Conservation (phyloP, 805 yeast species). For the Kodamaea hsintzibuensis region DNA sequence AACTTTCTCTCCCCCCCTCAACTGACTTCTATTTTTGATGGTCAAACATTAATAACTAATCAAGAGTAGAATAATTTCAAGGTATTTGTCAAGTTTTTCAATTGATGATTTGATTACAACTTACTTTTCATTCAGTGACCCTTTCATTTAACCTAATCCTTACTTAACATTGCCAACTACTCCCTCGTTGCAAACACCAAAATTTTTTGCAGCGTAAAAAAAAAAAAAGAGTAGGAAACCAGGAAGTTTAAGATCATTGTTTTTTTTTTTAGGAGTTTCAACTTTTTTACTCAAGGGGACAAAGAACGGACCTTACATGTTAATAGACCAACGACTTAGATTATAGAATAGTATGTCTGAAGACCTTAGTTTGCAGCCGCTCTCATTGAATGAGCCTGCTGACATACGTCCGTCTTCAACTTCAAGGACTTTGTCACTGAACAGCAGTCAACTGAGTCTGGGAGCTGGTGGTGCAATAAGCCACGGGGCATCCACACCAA, state of each 20-base stretch:
- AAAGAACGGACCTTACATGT: neutral
- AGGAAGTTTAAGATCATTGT: neutral
- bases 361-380: constrained; percentile 4
- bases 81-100: too few species aligned
- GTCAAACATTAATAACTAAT: neutral
- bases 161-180: neutral
- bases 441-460: neutral
- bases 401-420: neutral
- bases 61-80: too few species aligned
- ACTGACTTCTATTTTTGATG: neutral
- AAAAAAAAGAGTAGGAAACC: too few species aligned
- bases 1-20: neutral
- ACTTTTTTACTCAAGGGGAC: neutral
- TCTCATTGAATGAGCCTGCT: constrained; percentile 2
- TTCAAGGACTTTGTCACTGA: neutral
- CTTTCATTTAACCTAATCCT: too few species aligned
- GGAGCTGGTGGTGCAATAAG: neutral
- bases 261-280: neutral
- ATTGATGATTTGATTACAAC: too few species aligned
- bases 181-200: neutral
- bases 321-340: constrained; percentile 4
- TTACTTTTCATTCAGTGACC: too few species aligned
- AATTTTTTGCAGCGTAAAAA: neutral
- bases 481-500: constrained; percentile 1
- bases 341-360: constrained; percentile 6